phyloP scores from a whole-genome alignment of 139 green algal genomes.

The Coelastrella sp. region DNA sequence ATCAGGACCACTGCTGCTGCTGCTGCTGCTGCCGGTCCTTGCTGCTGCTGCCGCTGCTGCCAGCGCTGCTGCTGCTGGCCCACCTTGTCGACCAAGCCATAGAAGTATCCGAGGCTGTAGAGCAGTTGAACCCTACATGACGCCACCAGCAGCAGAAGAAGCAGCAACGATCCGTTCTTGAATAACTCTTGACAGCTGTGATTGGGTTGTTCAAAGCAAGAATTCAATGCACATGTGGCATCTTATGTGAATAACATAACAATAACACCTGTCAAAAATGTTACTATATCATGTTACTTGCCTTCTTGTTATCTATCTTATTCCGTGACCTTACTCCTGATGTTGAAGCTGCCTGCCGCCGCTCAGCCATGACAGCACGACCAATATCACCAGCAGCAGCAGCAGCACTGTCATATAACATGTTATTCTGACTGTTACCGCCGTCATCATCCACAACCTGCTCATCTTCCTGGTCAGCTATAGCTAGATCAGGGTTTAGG shows the following conservation, averaged over 20 bases:
- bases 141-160: too few species aligned
- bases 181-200: neutral
- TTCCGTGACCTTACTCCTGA: neutral
- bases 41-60: conserved; percentile 28
- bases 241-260: too few species aligned
- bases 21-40: neutral
- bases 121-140: neutral
- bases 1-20: neutral
- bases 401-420: neutral
- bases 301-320: neutral
- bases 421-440: neutral
- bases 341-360: neutral
- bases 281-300: neutral
- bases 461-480: neutral
- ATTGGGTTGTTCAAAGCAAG: neutral
- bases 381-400: conserved; percentile 7
- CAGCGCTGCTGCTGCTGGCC: conserved; percentile 18
- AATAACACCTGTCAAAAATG: neutral
- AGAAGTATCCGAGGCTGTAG: conserved; percentile 22
- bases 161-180: neutral
- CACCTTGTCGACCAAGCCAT: conserved; percentile 28
- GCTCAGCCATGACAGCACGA: neutral
- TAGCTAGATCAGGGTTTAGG: neutral
- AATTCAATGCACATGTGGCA: too few species aligned
- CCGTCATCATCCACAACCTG: neutral